phyloP scores from a whole-genome alignment of 495 filamentous ascomycete genomes.

The Penicillium desertorum region DNA sequence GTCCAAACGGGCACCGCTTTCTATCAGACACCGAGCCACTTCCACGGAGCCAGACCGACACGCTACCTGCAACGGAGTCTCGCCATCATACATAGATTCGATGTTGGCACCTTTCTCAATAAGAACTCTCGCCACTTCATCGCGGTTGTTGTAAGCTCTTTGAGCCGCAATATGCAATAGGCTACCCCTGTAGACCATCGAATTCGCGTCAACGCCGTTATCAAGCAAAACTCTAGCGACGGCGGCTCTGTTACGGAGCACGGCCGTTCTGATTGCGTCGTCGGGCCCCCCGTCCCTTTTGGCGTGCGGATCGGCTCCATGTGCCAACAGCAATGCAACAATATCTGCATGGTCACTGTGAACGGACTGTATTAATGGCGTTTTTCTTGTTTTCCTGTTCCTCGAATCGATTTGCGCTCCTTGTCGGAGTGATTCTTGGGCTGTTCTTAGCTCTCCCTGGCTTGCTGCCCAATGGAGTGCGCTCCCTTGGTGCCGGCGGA shows the following conservation, averaged over 20 bases:
- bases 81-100: not conserved
- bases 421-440: conserved; percentile 2
- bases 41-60: not conserved
- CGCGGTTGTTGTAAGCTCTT: not conserved
- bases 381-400: not conserved
- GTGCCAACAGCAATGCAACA: not conserved
- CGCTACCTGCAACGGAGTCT: not conserved
- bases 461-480: conserved; percentile 9
- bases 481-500: not conserved
- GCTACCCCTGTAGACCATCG: not conserved
- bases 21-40: conserved; percentile 5
- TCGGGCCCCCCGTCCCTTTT: too few species aligned
- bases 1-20: not conserved
- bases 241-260: not conserved
- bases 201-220: not conserved
- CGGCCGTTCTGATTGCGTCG: not conserved
- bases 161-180: conserved; percentile 2
- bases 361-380: not conserved
- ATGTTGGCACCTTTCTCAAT: conserved; percentile 2
- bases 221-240: conserved; percentile 1
- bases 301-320: not conserved
- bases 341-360: not conserved
- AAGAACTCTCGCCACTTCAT: not conserved
- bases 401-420: not conserved
- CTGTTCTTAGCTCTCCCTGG: not conserved